phyloP scores from a whole-genome alignment of 768 basidiomycete species.

The Coprinopsis cinerea region DNA sequence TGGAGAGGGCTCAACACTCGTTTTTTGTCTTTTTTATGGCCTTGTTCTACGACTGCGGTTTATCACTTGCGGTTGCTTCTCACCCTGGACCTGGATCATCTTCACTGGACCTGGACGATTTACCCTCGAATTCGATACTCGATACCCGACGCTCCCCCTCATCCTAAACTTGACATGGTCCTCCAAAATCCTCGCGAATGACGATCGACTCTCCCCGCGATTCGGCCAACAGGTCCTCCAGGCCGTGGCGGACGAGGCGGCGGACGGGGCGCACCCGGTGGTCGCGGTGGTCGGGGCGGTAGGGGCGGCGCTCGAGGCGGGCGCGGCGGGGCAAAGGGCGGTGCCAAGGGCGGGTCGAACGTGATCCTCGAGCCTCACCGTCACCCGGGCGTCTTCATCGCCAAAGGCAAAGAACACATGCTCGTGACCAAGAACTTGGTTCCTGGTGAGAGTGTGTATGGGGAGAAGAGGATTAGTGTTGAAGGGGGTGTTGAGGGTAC shows the following conservation, averaged over 20 bases:
- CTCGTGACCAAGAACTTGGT: conserved; percentile 97
- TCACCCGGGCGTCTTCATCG: conserved; percentile 93
- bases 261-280: conserved; percentile 37
- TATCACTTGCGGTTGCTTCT: no score
- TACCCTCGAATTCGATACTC: no score
- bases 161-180: background rate
- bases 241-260: conserved; percentile 32
- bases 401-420: conserved; percentile 94
- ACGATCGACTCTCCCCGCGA: conserved; percentile 14
- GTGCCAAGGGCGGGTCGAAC: conserved; percentile 76
- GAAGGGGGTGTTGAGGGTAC: conserved; percentile 70
- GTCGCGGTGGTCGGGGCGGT: conserved; percentile 25
- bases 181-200: no score
- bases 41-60: no score
- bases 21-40: no score
- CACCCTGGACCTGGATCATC: no score
- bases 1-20: no score
- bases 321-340: conserved; percentile 61
- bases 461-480: conserved; percentile 93
- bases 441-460: conserved; percentile 96
- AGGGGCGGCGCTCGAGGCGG: conserved; percentile 41
- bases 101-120: no score
- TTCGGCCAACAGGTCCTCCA: conserved; percentile 20
- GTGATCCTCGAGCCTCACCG: conserved; percentile 93
- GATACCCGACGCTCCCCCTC: no score